A percentile compares a stretch with the other conserved stretches of the same genome.
Evolutionary conservation across 192 early-diverging fungal species (phyloP).

Genomic region (Coemansia nantahalensis): DNA sequence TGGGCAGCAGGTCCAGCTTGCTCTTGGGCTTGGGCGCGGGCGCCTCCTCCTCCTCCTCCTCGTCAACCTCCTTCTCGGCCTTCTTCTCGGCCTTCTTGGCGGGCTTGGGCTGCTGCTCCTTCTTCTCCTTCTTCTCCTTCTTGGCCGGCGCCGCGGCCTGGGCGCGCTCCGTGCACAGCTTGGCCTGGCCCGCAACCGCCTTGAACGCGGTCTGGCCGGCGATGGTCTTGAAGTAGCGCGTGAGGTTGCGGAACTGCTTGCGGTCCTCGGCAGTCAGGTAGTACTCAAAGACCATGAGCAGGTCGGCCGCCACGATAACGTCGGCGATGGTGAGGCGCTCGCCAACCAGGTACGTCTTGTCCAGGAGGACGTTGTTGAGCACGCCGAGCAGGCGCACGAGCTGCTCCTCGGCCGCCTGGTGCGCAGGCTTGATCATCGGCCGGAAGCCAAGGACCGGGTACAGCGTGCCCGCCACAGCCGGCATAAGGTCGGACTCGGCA

Average conservation of each 20-base stretch:
- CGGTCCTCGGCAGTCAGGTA: constrained; percentile 69
- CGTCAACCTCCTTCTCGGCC: constrained; percentile 46
- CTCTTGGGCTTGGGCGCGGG: constrained; percentile 89
- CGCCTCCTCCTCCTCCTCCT: constrained; percentile 58
- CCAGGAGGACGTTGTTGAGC: constrained; percentile 76
- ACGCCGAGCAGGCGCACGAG: constrained; percentile 60
- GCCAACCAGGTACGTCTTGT: constrained; percentile 92
- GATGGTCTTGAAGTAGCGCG: constrained; percentile 89
- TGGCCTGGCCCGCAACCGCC: constrained; percentile 70
- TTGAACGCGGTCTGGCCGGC: constrained; percentile 83
- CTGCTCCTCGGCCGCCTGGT: constrained; percentile 71
- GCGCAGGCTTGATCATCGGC: constrained; percentile 57
- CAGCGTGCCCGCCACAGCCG: constrained; percentile 45
- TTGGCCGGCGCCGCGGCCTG: constrained; percentile 58
- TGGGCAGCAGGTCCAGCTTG: constrained; percentile 85
- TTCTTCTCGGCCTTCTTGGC: constrained; percentile 57
- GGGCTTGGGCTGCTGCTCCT: constrained; percentile 54
- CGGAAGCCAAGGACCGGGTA: constrained; percentile 49
- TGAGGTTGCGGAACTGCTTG: constrained; percentile 81
- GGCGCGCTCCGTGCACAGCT: constrained; percentile 60
- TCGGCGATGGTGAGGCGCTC: constrained; percentile 92
- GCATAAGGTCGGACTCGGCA: constrained; percentile 55
- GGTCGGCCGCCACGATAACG: constrained; percentile 62
- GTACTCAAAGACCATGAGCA: constrained; percentile 34
- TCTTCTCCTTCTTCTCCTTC: constrained; percentile 58